phyloP scores from a whole-genome alignment of 768 basidiomycete genomes.

The Auricularia heimuer region DNA sequence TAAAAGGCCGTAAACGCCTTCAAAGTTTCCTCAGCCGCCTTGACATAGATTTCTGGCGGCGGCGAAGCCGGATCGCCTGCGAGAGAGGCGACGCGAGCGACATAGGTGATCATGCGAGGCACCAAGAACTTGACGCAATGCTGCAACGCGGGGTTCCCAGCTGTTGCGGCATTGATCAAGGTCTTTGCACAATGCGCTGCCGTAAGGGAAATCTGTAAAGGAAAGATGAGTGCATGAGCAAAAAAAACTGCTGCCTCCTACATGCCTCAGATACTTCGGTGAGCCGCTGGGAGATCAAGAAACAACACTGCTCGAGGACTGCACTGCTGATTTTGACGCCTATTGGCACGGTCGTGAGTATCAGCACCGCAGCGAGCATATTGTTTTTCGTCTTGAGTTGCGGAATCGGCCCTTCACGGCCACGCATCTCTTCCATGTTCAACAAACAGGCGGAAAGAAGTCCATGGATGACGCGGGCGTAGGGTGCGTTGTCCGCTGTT shows the following conservation, averaged over 20 bases:
- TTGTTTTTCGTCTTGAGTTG: slow-evolving; percentile 84
- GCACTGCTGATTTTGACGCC: slow-evolving; percentile 57
- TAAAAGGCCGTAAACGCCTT: slow-evolving; percentile 68
- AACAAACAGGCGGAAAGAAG: slow-evolving; percentile 76
- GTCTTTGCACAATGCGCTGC: slow-evolving; percentile 89
- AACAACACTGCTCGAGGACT: slow-evolving; percentile 77
- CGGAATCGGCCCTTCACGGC: slow-evolving; percentile 67
- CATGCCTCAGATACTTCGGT: slow-evolving; percentile 58
- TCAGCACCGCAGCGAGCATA: slow-evolving; percentile 72
- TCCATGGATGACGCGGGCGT: slow-evolving; percentile 59
- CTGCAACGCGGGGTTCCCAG: slow-evolving; percentile 56
- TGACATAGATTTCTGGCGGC: slow-evolving; percentile 40
- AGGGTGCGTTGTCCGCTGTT: slow-evolving; percentile 38
- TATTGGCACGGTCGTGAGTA: slow-evolving; percentile 69
- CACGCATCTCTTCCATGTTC: slow-evolving; percentile 87
- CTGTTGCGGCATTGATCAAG: slow-evolving; percentile 57
- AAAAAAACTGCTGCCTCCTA: background rate
- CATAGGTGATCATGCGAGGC: slow-evolving; percentile 71
- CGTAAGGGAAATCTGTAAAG: slow-evolving; percentile 60
- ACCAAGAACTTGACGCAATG: slow-evolving; percentile 64
- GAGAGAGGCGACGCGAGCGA: slow-evolving; percentile 56
- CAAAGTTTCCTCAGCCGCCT: slow-evolving; percentile 69
- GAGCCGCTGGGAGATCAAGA: slow-evolving; percentile 73
- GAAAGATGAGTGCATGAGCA: background rate
- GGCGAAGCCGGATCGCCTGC: slow-evolving; percentile 44